Conservation (phyloP, 352 stramenopile genomes). For the Phytophthora constricta region DNA sequence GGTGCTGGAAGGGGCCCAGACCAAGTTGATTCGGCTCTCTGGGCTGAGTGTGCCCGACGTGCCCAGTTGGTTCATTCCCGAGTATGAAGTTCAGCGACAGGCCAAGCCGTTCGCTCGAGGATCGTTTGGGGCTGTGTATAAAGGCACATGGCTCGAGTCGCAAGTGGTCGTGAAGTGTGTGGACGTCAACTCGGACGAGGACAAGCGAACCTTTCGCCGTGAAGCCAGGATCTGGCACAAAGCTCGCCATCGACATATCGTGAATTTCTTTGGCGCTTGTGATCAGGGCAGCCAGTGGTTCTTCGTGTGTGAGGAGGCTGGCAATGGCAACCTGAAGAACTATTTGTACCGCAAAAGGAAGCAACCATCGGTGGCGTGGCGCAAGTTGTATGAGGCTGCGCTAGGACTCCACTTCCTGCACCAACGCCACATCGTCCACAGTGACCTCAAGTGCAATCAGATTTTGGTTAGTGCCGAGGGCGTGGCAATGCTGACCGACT, state of each 20-base stretch:
- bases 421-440: constrained; percentile 7
- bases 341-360: neutral
- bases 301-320: constrained; percentile 27
- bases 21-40: neutral
- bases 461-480: constrained; percentile 20
- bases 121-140: constrained; percentile 19
- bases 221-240: constrained; percentile 28
- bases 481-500: constrained; percentile 24
- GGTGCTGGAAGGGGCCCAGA: constrained; percentile 7
- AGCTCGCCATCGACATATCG: constrained; percentile 22
- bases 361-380: constrained; percentile 7
- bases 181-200: constrained; percentile 10
- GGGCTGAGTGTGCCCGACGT: constrained; percentile 2
- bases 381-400: constrained; percentile 23
- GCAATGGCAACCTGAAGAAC: constrained; percentile 6
- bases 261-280: constrained; percentile 33
- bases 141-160: constrained; percentile 21
- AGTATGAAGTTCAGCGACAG: neutral
- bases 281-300: constrained; percentile 19
- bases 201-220: constrained; percentile 23
- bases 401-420: constrained; percentile 23
- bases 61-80: neutral
- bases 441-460: constrained; percentile 25
- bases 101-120: constrained; percentile 2
- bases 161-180: constrained; percentile 30